Evolutionary conservation across 139 green algal genomes (phyloP), one percentile per base, ranked within the genome.

Genomic region (Eudorina sp.): DNA sequence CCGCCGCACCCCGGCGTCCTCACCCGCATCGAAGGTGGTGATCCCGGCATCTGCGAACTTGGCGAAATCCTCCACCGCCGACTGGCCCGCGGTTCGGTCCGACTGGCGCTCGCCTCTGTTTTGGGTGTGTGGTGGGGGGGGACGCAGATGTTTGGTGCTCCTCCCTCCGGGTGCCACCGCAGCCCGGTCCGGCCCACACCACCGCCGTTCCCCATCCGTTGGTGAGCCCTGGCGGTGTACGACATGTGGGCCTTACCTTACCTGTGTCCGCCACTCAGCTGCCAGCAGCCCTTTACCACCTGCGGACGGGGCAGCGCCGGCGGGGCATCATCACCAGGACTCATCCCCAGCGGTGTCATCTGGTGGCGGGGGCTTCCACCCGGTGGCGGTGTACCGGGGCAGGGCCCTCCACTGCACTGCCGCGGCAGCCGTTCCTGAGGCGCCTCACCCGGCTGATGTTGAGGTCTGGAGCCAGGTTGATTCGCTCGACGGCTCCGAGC

Each of bases 211-310:
- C n/a, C n/a, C n/a, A n/a, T n/a, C n/a, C n/a, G n/a, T n/a, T n/a
- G n/a, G n/a, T n/a, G n/a, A n/a, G n/a, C n/a, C n/a, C n/a, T n/a
- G n/a, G n/a, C n/a, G n/a, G n/a, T n/a, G n/a, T n/a, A n/a, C n/a
- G n/a, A n/a, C n/a, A n/a, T n/a, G n/a, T n/a, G n/a, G n/a, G n/a
- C n/a, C n/a, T n/a, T n/a, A 1, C 25, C 40, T 6, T 69, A 85
- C 79, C 73, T 93, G 90, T 98, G 96, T 0, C 95, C 95, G 9
- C 96, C 96, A 29, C 79, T 92, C 27, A 97, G 92, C 90, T 97
- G 95, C 95, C 95, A 97, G 90, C 95, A 97, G 60, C 95, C 95
- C 81, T 92, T 92, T 36, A 92, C 62, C 31, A 92, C 89, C 89
- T 92, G 31, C 66, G 51, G 51, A 58, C 16, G 13, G 13, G 51